phyloP scores from a whole-genome alignment of 2,329 filamentous ascomycete species.

The Sporothrix luriei region DNA sequence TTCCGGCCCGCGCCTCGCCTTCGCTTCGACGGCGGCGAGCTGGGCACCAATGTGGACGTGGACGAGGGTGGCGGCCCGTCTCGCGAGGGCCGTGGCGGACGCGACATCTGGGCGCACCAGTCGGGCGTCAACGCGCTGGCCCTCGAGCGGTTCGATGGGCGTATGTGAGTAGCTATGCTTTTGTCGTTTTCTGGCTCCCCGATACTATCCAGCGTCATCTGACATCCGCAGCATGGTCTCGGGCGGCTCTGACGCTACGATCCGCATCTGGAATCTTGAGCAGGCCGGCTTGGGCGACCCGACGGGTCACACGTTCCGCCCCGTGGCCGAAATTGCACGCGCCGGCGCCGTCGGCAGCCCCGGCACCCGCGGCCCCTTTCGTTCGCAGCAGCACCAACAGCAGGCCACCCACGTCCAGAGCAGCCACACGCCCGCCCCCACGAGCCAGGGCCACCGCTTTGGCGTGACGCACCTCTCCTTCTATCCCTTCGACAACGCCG shows the following conservation, averaged over 20 bases:
- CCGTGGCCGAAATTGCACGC: constrained; percentile 56
- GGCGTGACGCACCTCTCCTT: constrained; percentile 77
- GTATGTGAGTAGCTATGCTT: constrained; percentile 54
- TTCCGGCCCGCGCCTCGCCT: constrained; percentile 68
- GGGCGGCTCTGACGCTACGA: constrained; percentile 79
- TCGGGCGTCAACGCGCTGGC: constrained; percentile 78
- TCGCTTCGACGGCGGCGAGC: constrained; percentile 67
- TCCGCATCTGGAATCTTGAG: constrained; percentile 87
- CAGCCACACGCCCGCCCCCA: background rate
- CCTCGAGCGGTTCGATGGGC: constrained; percentile 79
- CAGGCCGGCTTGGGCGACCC: constrained; percentile 49
- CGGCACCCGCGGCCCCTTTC: constrained; percentile 2
- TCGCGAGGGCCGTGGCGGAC: background rate
- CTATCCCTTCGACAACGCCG: constrained; percentile 74
- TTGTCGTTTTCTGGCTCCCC: background rate
- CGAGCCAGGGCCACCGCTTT: constrained; percentile 57
- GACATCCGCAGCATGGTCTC: constrained; percentile 66
- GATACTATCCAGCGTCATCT: background rate
- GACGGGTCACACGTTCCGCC: constrained; percentile 54
- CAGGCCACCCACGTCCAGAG: constrained; percentile 13
- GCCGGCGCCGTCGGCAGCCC: constrained; percentile 37
- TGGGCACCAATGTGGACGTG: constrained; percentile 41
- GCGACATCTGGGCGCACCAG: constrained; percentile 65
- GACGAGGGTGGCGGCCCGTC: constrained; percentile 27
- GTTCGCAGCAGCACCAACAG: constrained; percentile 26